Base-by-base conservation (phyloP, 2,329 filamentous ascomycete genomes). In the Fusarium falciforme region DNA sequence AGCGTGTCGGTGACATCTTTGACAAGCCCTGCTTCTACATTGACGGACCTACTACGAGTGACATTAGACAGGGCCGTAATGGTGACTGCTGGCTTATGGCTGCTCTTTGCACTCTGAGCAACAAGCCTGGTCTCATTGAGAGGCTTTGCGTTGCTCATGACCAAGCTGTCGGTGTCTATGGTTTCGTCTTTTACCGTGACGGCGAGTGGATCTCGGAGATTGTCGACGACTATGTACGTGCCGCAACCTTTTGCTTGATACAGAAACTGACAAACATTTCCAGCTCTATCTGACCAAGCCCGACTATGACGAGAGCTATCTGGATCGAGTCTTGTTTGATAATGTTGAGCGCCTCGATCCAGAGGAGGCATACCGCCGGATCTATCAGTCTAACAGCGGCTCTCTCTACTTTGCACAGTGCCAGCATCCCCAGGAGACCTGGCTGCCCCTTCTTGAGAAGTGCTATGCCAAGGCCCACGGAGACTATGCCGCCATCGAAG, bases 11-110 rank as follows among this genome's bases (percentile, higher is more conserved):
- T 2, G 93, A 95, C 77, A 93, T 96, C 27, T 96, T 96, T 73
- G 93, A 94, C 59, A 86, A 89, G 0, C 93, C 94, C 2, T 85
- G 89, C 70, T 96, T 97, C 80, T 96, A 90, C 79, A 90, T 94
- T 70, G 93, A 95, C 73, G 93, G 93, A 0, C 91, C 93, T 2
- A 92, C 90, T 10, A 92, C 93, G 20, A 92, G 92, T 72, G 94
- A 97, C 81, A 92, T 97, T 22, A 89, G 92, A 35, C 94, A 96
- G 80, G 94, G 94, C 2, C 87, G 89, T 10, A 90, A 92, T 71
- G 94, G 94, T 2, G 93, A 97, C 79, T 97, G 94, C 81, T 97
- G 94, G 94, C 89, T 96, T 66, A 91, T 97, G 85, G 92, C 94
- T 8, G 93, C 93, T 1, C 82, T 97, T 47, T 94, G 92, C 70